A percentile compares a stretch with the other conserved stretches of the same genome.
phyloP scores from a whole-genome alignment of 495 filamentous ascomycete genomes.

The Penicillium waksmanii region DNA sequence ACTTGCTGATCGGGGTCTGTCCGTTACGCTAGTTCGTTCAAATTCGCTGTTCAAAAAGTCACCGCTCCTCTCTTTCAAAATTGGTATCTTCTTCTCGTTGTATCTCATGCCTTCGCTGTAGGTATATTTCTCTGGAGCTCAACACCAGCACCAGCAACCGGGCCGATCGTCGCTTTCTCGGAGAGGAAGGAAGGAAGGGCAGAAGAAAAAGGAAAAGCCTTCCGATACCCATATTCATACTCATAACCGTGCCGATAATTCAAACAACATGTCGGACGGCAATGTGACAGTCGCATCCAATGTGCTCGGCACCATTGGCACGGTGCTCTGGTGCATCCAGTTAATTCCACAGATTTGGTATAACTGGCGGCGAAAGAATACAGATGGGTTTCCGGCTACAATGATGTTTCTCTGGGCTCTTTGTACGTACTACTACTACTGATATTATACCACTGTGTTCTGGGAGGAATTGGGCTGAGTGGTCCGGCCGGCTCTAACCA shows the following conservation, averaged over 20 bases:
- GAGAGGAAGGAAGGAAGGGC: no score
- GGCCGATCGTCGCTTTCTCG: no score
- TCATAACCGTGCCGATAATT: neutral
- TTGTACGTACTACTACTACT: slow-evolving; percentile 45
- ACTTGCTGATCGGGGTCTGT: slow-evolving; percentile 3
- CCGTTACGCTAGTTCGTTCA: neutral
- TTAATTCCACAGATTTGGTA: slow-evolving; percentile 67
- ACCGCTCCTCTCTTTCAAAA: neutral
- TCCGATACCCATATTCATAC: no score
- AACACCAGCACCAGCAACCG: no score
- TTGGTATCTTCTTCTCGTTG: neutral
- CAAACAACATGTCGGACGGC: slow-evolving; percentile 31
- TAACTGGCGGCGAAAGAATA: slow-evolving; percentile 70
- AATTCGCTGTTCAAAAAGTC: neutral
- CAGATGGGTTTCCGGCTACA: slow-evolving; percentile 68
- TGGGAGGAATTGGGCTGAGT: neutral
- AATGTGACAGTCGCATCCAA: slow-evolving; percentile 54
- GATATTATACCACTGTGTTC: neutral
- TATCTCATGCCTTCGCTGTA: neutral
- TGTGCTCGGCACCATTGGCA: slow-evolving; percentile 59
- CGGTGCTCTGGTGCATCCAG: slow-evolving; percentile 59
- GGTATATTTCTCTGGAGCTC: neutral
- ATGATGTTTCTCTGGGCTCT: slow-evolving; percentile 81
- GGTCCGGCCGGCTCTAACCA: neutral
- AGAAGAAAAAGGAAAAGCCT: no score